Evolutionary conservation across 2,329 filamentous ascomycete genomes (phyloP), one percentile per base, ranked within the genome.

Genomic region (Colletotrichum karsti): DNA sequence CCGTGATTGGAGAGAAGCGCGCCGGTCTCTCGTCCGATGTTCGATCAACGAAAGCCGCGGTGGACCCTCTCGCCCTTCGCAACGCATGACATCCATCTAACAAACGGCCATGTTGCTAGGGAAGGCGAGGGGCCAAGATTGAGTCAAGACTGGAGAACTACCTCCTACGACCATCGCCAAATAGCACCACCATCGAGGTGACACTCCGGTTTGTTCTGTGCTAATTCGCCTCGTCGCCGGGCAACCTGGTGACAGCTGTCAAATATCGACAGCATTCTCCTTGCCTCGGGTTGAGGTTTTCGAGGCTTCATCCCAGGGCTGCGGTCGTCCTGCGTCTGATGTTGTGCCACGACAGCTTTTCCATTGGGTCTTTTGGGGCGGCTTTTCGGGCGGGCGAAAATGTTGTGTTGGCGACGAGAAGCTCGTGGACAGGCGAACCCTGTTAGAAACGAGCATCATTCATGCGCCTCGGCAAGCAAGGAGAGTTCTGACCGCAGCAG

Each of bases 381-480:
- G 10, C 58, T 58, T 24, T 48, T 20, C 24, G 12, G 24, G 24
- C 46, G 12, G 46, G 46, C 39, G 18, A 46, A 9, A 33, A 4
- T 12, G 26, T 13, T 59, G 60, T 42, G 64, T 64, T 67, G 64
- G 60, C 60, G 46, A 35, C 6, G 18, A 18, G 42, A 15, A 24
- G n/a, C n/a, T 30, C 22, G 15, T 30, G 53, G 24, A 48, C 60
- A 64, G 64, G 64, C 39, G 30, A 26, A 54, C 64, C 64, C 64
- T 67, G 64, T 46, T 53, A 26, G 53, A 64, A 64, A 64, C 46
- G 60, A 46, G 54, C 53, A 67, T 64, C 60, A 67, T 67, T 67
- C 53, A 67, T 67, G 64, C 64, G 64, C 46, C 37, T 13, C 37
- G 42, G 33, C 24, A 56, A 41, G 58, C 51, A 56, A 33, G 8